A percentile compares a stretch with the other conserved stretches of the same genome.
These are phyloP conservation scores for Daldinia loculata DNA, from an alignment of 495 filamentous ascomycete species.

Conservation along the genomic window DNA sequence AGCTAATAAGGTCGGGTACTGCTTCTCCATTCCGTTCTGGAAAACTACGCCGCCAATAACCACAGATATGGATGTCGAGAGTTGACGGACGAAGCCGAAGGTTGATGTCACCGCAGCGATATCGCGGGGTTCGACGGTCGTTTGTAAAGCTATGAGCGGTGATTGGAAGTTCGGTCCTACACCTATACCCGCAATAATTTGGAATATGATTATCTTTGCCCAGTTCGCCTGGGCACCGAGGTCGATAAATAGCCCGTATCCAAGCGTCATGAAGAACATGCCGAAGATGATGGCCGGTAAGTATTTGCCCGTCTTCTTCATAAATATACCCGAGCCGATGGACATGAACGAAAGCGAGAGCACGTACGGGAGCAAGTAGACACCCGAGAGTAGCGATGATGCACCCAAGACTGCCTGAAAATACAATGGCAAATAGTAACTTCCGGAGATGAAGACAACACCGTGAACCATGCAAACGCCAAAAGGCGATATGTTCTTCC, in stretches of 20 bases:
- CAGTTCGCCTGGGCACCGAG: constrained; percentile 58
- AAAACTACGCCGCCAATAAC: constrained; percentile 86
- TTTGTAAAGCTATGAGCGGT: constrained; percentile 78
- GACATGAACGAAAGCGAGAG: constrained; percentile 72
- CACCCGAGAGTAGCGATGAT: constrained; percentile 74
- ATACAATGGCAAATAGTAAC: constrained; percentile 79
- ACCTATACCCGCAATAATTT: constrained; percentile 71
- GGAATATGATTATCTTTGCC: constrained; percentile 65
- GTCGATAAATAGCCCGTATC: constrained; percentile 68
- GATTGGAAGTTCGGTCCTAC: constrained; percentile 72
- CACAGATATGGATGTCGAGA: constrained; percentile 75
- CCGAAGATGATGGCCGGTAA: constrained; percentile 62
- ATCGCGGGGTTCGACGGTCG: constrained; percentile 69
- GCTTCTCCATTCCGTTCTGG: constrained; percentile 66
- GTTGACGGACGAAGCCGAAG: constrained; percentile 75
- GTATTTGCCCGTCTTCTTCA: constrained; percentile 72
- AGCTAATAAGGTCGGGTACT: constrained; percentile 49
- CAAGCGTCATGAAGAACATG: constrained; percentile 64
- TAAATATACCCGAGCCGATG: constrained; percentile 68
- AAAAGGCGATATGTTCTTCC: constrained; percentile 66
- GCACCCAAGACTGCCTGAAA: constrained; percentile 76
- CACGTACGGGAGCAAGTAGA: constrained; percentile 77
- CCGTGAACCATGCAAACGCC: constrained; percentile 69
- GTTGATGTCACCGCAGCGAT: constrained; percentile 81
- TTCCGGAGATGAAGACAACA: constrained; percentile 72